Evolutionary conservation across 257 asterid species (phyloP), one percentile per base, ranked within the genome.

Genomic region (Solanum medicagineum): DNA sequence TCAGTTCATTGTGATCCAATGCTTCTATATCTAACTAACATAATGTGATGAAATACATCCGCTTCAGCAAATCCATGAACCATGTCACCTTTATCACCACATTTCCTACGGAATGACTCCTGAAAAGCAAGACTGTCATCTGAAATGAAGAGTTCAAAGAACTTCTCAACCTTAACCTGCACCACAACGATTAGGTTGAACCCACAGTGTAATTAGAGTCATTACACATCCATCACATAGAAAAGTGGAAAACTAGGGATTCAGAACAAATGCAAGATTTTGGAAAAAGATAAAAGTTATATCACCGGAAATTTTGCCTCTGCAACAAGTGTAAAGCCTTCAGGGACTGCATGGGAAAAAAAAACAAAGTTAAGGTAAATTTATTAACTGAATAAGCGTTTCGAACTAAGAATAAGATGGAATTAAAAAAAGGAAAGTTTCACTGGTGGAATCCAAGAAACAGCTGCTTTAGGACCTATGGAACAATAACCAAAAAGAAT

Each of bases 51-150:
- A 75, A 79, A 53, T 53, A 26, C 29, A 79, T 79, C 83, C 14
- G 42, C 83, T 20, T 55, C 81, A 40, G 29, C 84, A 57, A 88
- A 87, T 87, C 82, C 83, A 86, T 88, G 85, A 80, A 84, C 68
- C 13, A 89, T 85, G 26, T 87, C 89, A 94, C 99, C 98, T 94
- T 93, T 97, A 89, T 97, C 99, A n/a, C 98, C 98, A 87, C 98
- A 97, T 86, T 94, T 97, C 83, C 79, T 85, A 87, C 93, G 98
- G 90, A 93, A 97, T 56, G 90, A 88, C 88, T 92, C 94, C 71
- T 88, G 97, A 87, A 97, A 97, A 86, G 75, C 86, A 82, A 87
- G 80, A 85, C 95, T 90, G 47, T 85, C 92, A 83, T 97, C 94
- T 49, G 98, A 97, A 88, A 94, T 90, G 89, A 93, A 95, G 90